Evolutionary conservation across 306 rosid species (phyloP), one percentile per base, ranked within the genome.

Genomic region (Quercus rubra): DNA sequence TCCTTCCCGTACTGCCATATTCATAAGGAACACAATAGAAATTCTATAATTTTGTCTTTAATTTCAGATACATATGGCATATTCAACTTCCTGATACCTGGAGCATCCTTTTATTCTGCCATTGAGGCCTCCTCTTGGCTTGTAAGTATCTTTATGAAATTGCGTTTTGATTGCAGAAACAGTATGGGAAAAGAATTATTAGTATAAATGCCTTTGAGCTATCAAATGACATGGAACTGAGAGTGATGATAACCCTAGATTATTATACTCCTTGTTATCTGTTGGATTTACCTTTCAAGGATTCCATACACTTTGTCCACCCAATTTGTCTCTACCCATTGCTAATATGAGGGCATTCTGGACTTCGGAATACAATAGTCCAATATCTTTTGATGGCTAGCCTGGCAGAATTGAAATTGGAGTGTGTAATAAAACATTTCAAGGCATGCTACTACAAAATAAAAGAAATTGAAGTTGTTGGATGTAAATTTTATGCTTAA

Each of bases 51-150:
- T 69, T 7, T 77, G 23, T 82, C 74, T 79, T 80, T 78, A 75
- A 79, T 77, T 89, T 82, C 93, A 95, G 99, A 95, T 90, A 91
- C 90, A 49, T 90, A 85, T 73, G 98, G 99, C 75, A 78, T 95
- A 79, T 90, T 92, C 85, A 92, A 95, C 84, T 83, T 92, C 81
- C 92, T 95, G 61, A 86, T 93, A 81, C 99, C 97, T 1, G 97
- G 98, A 74, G 63, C 96, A 31, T 82, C 98, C 27, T 88, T 95
- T 68, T 95, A 91, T 88, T 91, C 97, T 82, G 77, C 90, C 73
- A 89, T 95, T 79, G 99, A 95, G 82, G 78, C 91, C 69, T 90
- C 96, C 70, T 85, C 94, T 49, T 91, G 74, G 86, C 88, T 95
- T 84, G 99, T 95, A 87, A 90, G 99, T 92, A 64, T 82, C 54